Percentiles rank a stretch among this genome's conserved stretches.
Evolutionary conservation across 257 asterid species (phyloP).

Genomic region (Prunella vulgaris): DNA sequence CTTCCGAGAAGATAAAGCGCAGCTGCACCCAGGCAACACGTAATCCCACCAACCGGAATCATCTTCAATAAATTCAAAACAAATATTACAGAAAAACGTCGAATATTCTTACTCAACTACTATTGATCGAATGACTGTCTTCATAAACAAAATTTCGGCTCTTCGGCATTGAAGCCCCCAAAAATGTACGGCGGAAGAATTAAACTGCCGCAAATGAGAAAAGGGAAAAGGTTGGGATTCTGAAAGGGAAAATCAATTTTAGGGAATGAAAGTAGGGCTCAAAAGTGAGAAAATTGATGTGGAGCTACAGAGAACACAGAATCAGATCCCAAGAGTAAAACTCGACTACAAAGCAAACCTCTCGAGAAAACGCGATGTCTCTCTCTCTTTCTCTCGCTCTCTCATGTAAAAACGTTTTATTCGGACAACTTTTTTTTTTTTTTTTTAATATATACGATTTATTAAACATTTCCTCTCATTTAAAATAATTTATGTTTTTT

Average conservation of each 20-base stretch:
- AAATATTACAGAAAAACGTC: neutral
- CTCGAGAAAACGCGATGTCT: neutral
- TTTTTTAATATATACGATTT: no score
- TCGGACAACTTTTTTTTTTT: no score
- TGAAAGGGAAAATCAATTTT: neutral
- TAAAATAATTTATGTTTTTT: no score
- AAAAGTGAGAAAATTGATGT: neutral
- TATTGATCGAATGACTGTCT: neutral
- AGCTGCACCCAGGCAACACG: constrained; percentile 93
- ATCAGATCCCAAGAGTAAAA: constrained; percentile 37
- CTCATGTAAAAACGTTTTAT: no score
- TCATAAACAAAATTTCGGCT: constrained; percentile 1
- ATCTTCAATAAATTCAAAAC: constrained; percentile 27
- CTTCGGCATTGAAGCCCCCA: constrained; percentile 16
- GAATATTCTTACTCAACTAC: neutral
- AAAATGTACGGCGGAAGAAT: neutral
- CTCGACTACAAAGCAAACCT: constrained; percentile 21
- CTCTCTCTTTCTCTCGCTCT: no score
- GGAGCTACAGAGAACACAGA: constrained; percentile 13
- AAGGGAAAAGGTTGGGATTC: neutral
- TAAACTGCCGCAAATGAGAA: neutral
- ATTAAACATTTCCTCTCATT: no score
- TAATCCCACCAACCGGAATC: constrained; percentile 84
- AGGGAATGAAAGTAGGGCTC: constrained; percentile 8
- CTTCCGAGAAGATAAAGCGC: constrained; percentile 96